Percentiles rank a stretch among this genome's conserved stretches.
Evolutionary conservation across 371 early-diverging fungal genomes (phyloP).

Genomic region (Lichtheimia corymbifera): DNA sequence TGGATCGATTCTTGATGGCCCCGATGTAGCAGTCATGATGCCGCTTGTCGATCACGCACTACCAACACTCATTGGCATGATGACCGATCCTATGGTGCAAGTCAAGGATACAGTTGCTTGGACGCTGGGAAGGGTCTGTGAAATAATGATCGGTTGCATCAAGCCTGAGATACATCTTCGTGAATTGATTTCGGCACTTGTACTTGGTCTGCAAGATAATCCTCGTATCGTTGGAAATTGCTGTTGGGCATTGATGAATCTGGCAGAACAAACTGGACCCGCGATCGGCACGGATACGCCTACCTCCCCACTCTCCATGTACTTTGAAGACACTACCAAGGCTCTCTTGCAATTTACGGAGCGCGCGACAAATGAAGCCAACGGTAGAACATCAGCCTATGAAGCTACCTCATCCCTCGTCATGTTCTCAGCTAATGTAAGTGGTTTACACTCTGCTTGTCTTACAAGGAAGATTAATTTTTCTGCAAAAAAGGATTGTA

Average conservation of each 20-base stretch:
- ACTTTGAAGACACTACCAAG: slow-evolving; percentile 76
- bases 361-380: slow-evolving; percentile 67
- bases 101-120: slow-evolving; percentile 97
- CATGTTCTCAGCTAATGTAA: slow-evolving; percentile 59
- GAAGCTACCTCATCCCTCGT: slow-evolving; percentile 87
- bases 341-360: slow-evolving; percentile 80
- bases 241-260: slow-evolving; percentile 89
- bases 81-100: slow-evolving; percentile 80
- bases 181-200: slow-evolving; percentile 73
- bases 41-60: slow-evolving; percentile 87
- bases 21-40: slow-evolving; percentile 62
- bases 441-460: not conserved
- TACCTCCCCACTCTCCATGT: slow-evolving; percentile 75
- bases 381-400: slow-evolving; percentile 90
- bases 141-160: slow-evolving; percentile 70
- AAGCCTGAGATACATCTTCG: slow-evolving; percentile 76
- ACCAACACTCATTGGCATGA: slow-evolving; percentile 84
- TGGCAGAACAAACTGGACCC: slow-evolving; percentile 75
- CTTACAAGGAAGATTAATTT: not conserved
- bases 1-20: slow-evolving; percentile 96
- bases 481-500: slow-evolving; percentile 60
- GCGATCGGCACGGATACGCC: slow-evolving; percentile 50
- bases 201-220: slow-evolving; percentile 79
- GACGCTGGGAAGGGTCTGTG: slow-evolving; percentile 93
- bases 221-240: slow-evolving; percentile 91